phyloP scores from a whole-genome alignment of 2,329 filamentous ascomycete species.

The Amauroascus niger region DNA sequence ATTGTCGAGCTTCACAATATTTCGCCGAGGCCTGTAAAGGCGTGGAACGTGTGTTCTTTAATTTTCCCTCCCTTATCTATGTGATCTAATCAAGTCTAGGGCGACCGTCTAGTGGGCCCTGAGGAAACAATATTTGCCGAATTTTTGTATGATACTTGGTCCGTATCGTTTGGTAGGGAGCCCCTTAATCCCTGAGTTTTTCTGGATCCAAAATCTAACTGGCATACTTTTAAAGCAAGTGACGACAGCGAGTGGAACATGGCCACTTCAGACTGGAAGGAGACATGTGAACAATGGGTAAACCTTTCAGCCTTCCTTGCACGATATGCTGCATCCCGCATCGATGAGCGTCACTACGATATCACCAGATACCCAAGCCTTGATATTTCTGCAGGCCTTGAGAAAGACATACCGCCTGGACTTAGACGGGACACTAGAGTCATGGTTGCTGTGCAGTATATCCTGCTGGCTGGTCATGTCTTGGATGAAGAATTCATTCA shows the following conservation, averaged over 20 bases:
- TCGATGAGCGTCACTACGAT: not conserved
- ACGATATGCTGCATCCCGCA: not conserved
- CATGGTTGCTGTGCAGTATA: slow-evolving; percentile 8
- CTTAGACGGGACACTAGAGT: slow-evolving; percentile 3
- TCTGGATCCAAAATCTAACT: not conserved
- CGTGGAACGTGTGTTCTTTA: not conserved
- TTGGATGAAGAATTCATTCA: not conserved
- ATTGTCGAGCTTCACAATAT: slow-evolving; percentile 8
- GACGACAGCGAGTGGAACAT: not conserved
- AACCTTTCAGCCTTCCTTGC: slow-evolving; percentile 2
- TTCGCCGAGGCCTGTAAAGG: not conserved
- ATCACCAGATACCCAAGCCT: not conserved
- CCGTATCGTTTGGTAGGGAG: not conserved
- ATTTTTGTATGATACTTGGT: not conserved
- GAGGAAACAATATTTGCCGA: not conserved
- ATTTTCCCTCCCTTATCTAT: not conserved
- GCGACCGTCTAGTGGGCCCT: not conserved
- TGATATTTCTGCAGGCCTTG: not conserved
- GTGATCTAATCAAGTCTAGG: not conserved
- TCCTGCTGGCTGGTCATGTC: not conserved
- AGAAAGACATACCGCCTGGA: not conserved
- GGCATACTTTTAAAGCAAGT: not conserved
- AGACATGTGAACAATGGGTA: not conserved
- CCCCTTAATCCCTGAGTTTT: not conserved
- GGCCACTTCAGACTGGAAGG: not conserved